phyloP scores from a whole-genome alignment of 2,329 filamentous ascomycete genomes.

The Cryphonectria naterciae region DNA sequence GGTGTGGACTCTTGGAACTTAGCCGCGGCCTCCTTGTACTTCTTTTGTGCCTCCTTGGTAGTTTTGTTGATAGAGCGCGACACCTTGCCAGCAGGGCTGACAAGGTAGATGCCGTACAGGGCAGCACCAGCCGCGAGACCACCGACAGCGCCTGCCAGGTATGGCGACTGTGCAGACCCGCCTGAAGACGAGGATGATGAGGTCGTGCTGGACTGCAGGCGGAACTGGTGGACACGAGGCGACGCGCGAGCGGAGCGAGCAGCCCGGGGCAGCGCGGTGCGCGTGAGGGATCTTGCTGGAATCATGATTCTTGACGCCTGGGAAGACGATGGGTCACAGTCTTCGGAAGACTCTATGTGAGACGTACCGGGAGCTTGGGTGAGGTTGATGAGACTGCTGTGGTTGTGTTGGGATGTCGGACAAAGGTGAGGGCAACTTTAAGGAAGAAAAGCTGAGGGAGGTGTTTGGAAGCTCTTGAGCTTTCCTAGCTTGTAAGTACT shows the following conservation, averaged over 20 bases:
- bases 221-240: constrained; percentile 17
- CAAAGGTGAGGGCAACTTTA: not conserved
- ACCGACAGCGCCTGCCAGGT: constrained; percentile 20
- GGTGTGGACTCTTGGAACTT: constrained; percentile 67
- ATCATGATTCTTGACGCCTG: constrained; percentile 18
- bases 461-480: not conserved
- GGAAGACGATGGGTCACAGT: not conserved
- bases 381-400: not conserved
- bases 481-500: not conserved
- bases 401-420: not conserved
- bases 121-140: constrained; percentile 20
- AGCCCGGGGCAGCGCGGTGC: constrained; percentile 21
- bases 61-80: constrained; percentile 35
- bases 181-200: constrained; percentile 17
- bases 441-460: not conserved
- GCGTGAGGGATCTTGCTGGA: constrained; percentile 24
- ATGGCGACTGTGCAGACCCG: constrained; percentile 9
- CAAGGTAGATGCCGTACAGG: constrained; percentile 26
- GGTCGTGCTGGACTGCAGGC: constrained; percentile 27
- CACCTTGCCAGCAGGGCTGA: constrained; percentile 42
- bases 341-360: not conserved
- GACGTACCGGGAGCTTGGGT: not conserved
- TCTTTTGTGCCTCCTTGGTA: constrained; percentile 59
- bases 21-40: constrained; percentile 63
- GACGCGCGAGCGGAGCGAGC: constrained; percentile 16